Base-by-base conservation (phyloP, 2,329 filamentous ascomycete species). In the Phialophora verrucosa region DNA sequence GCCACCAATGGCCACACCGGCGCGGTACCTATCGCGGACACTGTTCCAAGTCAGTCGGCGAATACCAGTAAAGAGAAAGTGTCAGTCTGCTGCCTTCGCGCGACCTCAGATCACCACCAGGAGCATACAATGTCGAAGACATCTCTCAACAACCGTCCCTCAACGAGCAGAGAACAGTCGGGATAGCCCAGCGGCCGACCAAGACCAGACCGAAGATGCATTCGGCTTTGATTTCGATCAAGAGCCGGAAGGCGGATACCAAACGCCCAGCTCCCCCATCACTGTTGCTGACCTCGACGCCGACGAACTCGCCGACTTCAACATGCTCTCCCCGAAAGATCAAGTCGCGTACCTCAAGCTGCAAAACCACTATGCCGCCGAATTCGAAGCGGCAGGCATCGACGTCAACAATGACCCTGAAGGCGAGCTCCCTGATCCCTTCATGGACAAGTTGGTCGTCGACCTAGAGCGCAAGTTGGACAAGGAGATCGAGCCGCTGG, bases 391-490 rank as follows among this genome's bases (percentile, higher is more conserved):
- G 10, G 64, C 62, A 5, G 64, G 64, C 12, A 65, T 63, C 14
- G 60, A 67, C 20, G 47, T 29, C 25, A 50, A 62, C 6, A 31
- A 47, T 38, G 59, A 61, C 31, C 58, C 44, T 10, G 44, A 61
- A 44, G 47, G 44, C 31, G 27, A 42, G 29, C 53, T 55, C 27
- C 25, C 25, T 14, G 59, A 54, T 23, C 59, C 59, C 1, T 8
- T 54, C 20, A 55, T 69, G 64, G 67, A 69, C 53, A 73, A 78
- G 62, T 65, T 81, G 31, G 76, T 79, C 11, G 71, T 72, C 59
- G 63, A 67, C n/a, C 72, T 77, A 7, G 68, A 72, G 7, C 70
- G 75, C 42, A 69, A 79, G 29, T 75, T 80, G 6, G 75, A 72
- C 62, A 68, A 75, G 14, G 71, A 70, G 49, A 53, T 61, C 27